Conservation (phyloP, 345 rosid genomes). For the Citrus medica region DNA sequence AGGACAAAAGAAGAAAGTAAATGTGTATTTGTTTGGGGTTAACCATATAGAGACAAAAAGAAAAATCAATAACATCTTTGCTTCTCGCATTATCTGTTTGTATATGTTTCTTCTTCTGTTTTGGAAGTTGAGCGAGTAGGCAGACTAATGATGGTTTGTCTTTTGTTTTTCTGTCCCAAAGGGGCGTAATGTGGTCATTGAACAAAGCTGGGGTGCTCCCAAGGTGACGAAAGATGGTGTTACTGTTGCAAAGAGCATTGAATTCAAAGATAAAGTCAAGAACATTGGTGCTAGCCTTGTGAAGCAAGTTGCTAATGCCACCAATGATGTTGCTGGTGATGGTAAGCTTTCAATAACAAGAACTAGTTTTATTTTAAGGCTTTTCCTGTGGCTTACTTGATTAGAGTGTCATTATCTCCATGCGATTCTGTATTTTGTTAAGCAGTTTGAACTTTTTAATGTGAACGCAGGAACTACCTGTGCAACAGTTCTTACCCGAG, state of each 20-base stretch:
- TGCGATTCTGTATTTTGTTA: background rate
- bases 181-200: conserved; percentile 96
- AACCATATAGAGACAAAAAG: background rate
- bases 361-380: background rate
- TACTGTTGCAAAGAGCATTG: conserved; percentile 96
- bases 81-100: no score
- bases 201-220: conserved; percentile 96
- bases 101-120: background rate
- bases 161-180: conserved; percentile 14
- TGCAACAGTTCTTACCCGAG: conserved; percentile 86
- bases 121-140: background rate
- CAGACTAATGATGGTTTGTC: background rate
- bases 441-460: background rate
- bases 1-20: background rate
- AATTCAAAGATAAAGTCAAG: conserved; percentile 82
- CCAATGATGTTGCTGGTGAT: conserved; percentile 94
- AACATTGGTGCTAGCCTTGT: conserved; percentile 98
- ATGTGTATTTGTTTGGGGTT: background rate
- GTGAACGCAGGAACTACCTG: conserved; percentile 84
- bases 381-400: background rate
- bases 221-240: conserved; percentile 99
- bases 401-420: background rate
- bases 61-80: no score
- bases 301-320: conserved; percentile 98
- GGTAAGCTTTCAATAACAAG: conserved; percentile 39